Percentiles rank a stretch among this genome's conserved stretches.
These are phyloP conservation scores for Phytophthora crassamura DNA, from an alignment of 352 stramenopile species.

Conservation along the genomic window DNA sequence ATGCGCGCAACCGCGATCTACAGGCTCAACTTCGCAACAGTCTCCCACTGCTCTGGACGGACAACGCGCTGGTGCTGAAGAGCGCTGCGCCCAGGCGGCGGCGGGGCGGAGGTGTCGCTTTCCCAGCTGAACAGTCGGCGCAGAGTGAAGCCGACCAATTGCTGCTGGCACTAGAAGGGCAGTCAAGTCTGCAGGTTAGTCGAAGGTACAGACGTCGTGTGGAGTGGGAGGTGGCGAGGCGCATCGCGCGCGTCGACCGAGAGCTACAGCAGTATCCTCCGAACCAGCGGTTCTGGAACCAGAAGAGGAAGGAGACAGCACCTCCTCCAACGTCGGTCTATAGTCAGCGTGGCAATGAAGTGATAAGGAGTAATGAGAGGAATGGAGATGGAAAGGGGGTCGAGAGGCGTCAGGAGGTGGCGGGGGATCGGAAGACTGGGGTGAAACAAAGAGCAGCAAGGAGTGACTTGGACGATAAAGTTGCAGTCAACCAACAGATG, in stretches of 20 bases:
- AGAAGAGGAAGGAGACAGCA: conserved; percentile 35
- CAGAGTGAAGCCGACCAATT: conserved; percentile 26
- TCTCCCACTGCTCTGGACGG: conserved; percentile 60
- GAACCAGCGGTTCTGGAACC: conserved; percentile 65
- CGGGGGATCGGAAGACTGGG: neutral
- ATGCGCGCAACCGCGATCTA: conserved; percentile 52
- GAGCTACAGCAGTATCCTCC: conserved; percentile 59
- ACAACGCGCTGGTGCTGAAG: conserved; percentile 54
- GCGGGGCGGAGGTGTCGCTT: neutral
- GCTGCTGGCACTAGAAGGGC: conserved; percentile 23
- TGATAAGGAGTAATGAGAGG: neutral
- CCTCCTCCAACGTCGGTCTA: neutral
- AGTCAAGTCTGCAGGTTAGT: conserved; percentile 35
- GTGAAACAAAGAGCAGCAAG: neutral
- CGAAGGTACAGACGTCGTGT: conserved; percentile 49
- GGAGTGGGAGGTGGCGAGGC: conserved; percentile 76
- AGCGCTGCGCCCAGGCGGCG: conserved; percentile 16
- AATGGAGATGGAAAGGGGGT: neutral
- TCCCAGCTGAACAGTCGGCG: conserved; percentile 9
- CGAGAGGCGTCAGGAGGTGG: neutral
- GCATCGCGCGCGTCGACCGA: conserved; percentile 71
- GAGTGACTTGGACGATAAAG: neutral
- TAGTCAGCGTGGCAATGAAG: neutral
- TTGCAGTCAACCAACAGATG: neutral
- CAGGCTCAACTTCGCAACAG: conserved; percentile 53